Percentiles rank a stretch among this genome's conserved stretches.
These are phyloP conservation scores for Tricholoma terreum DNA, from an alignment of 768 basidiomycete genomes.

Conservation along the genomic window DNA sequence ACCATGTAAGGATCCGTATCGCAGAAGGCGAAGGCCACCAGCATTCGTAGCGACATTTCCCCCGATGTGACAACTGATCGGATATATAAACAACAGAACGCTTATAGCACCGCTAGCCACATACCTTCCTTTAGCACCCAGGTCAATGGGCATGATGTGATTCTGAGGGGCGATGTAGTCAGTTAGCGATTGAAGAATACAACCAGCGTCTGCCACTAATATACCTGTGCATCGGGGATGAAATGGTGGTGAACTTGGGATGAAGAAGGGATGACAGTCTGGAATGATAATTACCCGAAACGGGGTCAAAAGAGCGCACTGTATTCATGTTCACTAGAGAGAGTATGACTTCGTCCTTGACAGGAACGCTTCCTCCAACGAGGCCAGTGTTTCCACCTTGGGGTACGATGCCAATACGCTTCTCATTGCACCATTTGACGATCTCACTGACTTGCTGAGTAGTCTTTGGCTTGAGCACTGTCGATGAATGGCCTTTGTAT, in stretches of 20 bases:
- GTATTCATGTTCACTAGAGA: conserved; percentile 80
- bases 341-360: conserved; percentile 84
- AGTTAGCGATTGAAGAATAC: conserved; percentile 84
- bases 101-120: conserved; percentile 14
- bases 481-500: conserved; percentile 79
- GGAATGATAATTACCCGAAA: conserved; percentile 57
- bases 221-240: conserved; percentile 53
- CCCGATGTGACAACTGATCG: conserved; percentile 87
- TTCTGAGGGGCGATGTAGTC: conserved; percentile 83
- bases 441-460: conserved; percentile 87
- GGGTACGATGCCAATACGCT: conserved; percentile 86
- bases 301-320: conserved; percentile 78
- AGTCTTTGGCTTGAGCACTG: conserved; percentile 86
- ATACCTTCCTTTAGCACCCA: conserved; percentile 94
- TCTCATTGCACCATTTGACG: conserved; percentile 80
- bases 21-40: conserved; percentile 89
- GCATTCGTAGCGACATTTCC: conserved; percentile 98
- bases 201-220: conserved; percentile 91
- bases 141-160: conserved; percentile 95
- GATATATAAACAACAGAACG: conserved; percentile 1
- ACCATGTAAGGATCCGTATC: conserved; percentile 95
- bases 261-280: conserved; percentile 4
- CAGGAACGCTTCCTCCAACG: conserved; percentile 91
- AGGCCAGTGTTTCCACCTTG: conserved; percentile 99
- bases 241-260: not conserved